These are phyloP conservation scores for Colletotrichum ledebouriae DNA, from an alignment of 2,329 filamentous ascomycete species.

Conservation along the genomic window DNA sequence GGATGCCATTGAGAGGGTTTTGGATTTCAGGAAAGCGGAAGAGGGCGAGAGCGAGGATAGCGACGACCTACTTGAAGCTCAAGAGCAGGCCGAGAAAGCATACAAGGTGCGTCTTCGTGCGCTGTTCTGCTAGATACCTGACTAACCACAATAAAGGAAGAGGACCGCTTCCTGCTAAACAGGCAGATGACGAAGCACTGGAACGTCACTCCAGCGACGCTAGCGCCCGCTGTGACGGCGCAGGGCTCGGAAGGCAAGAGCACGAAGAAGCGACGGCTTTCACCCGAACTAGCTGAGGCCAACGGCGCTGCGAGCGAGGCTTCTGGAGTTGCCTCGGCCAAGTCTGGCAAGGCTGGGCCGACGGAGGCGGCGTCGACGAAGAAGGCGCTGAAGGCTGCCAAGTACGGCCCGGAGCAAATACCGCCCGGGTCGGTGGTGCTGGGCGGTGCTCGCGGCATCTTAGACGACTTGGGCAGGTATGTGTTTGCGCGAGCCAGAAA, in stretches of 20 bases:
- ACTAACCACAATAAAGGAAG: constrained; percentile 41
- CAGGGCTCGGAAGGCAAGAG: constrained; percentile 42
- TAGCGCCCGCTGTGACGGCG: constrained; percentile 28
- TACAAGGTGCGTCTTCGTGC: constrained; percentile 38
- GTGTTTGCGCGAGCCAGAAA: constrained; percentile 31
- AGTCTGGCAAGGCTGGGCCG: constrained; percentile 17
- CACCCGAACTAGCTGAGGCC: constrained; percentile 38
- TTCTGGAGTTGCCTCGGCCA: constrained; percentile 25
- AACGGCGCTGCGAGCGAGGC: constrained; percentile 39
- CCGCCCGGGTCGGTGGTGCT: constrained; percentile 37
- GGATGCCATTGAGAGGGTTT: constrained; percentile 85
- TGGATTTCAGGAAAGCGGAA: constrained; percentile 79
- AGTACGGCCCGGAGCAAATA: constrained; percentile 41
- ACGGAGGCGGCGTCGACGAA: constrained; percentile 14
- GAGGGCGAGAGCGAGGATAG: constrained; percentile 67
- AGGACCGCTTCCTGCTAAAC: constrained; percentile 58
- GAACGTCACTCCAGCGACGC: constrained; percentile 45
- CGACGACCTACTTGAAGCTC: constrained; percentile 61
- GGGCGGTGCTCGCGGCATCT: constrained; percentile 22
- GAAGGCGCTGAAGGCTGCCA: constrained; percentile 38
- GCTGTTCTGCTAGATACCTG: neutral
- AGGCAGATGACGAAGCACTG: constrained; percentile 58
- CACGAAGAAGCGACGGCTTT: constrained; percentile 45
- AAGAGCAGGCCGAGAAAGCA: constrained; percentile 41
- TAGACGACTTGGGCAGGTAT: constrained; percentile 27